Evolutionary conservation across 225 moss, liverwort and hornwort species (phyloP).

Genomic region (Neckera pumila): DNA sequence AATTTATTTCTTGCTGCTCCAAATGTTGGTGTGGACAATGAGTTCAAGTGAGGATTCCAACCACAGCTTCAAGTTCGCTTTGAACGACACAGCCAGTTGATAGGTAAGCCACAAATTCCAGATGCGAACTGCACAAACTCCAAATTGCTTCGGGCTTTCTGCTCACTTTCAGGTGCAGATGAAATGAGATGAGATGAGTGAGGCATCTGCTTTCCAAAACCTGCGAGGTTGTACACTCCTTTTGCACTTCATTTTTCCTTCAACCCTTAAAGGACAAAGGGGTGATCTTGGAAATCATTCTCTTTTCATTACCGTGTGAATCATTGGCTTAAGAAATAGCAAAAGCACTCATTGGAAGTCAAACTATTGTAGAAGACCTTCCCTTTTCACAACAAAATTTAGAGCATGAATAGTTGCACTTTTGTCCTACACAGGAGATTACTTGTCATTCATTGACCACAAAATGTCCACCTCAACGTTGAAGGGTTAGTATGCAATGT

Average conservation of each 20-base stretch:
- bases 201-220: background rate
- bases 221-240: background rate
- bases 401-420: no score
- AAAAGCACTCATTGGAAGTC: no score
- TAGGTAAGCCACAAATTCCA: background rate
- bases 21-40: background rate
- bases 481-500: no score
- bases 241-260: background rate
- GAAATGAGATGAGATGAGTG: background rate
- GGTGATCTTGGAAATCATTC: no score
- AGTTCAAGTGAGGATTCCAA: background rate
- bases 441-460: no score
- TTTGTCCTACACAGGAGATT: no score
- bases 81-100: background rate
- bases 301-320: no score
- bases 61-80: background rate
- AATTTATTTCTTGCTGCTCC: background rate
- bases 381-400: no score
- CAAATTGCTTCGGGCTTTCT: background rate
- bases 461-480: no score
- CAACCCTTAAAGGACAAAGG: accelerated
- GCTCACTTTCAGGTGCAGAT: background rate
- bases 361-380: no score
- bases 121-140: background rate
- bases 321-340: no score